Evolutionary conservation across 2,329 filamentous ascomycete genomes (phyloP).

Genomic region (Microsporum ferrugineum): DNA sequence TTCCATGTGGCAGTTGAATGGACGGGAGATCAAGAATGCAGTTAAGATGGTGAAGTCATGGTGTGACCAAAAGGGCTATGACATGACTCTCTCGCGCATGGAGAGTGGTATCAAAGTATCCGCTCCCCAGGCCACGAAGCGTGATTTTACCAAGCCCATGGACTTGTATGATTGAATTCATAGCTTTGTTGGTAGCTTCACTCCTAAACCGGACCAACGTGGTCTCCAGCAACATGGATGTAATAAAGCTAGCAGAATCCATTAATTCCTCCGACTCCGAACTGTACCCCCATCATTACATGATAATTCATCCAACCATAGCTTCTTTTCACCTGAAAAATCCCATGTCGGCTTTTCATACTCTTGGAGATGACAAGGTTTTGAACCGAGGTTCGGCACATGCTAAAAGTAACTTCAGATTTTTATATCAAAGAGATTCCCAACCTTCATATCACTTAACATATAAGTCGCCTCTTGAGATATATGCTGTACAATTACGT

Average conservation of each 20-base stretch:
- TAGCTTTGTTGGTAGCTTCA: background rate
- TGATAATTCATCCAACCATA: no score
- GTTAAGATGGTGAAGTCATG: slow-evolving; percentile 38
- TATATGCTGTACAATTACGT: background rate
- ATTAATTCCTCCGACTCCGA: no score
- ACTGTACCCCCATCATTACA: no score
- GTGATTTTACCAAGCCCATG: slow-evolving; percentile 4
- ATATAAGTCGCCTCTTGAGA: background rate
- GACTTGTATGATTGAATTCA: slow-evolving; percentile 5
- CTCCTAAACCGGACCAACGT: background rate
- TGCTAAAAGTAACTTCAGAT: background rate
- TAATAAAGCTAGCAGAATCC: background rate
- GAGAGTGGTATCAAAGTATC: slow-evolving; percentile 40
- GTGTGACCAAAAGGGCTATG: slow-evolving; percentile 37
- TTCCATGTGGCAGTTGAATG: slow-evolving; percentile 34
- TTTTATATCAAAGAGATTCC: background rate
- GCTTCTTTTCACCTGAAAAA: no score
- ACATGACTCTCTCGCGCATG: slow-evolving; percentile 32
- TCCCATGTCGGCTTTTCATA: background rate
- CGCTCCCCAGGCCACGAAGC: slow-evolving; percentile 24
- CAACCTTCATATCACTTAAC: background rate
- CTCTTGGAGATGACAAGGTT: background rate
- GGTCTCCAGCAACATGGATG: background rate
- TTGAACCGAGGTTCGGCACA: background rate
- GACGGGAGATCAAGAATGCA: slow-evolving; percentile 39